These are phyloP conservation scores for Candida neerlandica DNA, from an alignment of 1,139 yeast genomes.

Conservation along the genomic window DNA sequence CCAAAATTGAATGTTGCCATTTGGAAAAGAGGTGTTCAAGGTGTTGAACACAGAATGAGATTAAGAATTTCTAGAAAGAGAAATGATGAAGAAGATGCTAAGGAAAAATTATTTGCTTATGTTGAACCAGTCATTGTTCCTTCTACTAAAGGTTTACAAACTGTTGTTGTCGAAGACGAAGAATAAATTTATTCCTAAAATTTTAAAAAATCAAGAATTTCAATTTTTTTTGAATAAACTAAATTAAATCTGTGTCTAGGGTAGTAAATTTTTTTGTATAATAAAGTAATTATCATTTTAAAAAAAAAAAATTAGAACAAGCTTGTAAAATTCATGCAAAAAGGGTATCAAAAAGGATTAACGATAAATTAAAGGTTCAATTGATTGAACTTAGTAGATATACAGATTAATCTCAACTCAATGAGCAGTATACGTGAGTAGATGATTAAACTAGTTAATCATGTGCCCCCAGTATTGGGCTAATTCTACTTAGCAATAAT, in stretches of 20 bases:
- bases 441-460: too few relatives aligned
- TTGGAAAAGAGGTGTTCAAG: slow-evolving; percentile 99
- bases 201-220: too few relatives aligned
- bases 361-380: too few relatives aligned
- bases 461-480: too few relatives aligned
- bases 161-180: slow-evolving; percentile 91
- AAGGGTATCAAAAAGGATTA: neutral
- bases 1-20: slow-evolving; percentile 97
- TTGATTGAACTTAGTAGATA: too few relatives aligned
- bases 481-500: too few relatives aligned
- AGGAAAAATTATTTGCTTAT: slow-evolving; percentile 96
- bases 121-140: slow-evolving; percentile 98
- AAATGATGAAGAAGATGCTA: slow-evolving; percentile 99
- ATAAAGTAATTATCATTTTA: slow-evolving; percentile 1
- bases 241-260: neutral
- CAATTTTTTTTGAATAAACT: neutral
- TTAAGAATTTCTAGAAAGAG: slow-evolving; percentile 99
- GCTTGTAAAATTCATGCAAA: neutral
- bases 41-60: slow-evolving; percentile 98
- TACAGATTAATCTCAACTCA: too few relatives aligned
- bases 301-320: neutral
- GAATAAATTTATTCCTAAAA: slow-evolving; percentile 13
- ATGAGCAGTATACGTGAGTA: too few relatives aligned
- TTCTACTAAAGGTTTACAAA: slow-evolving; percentile 95
- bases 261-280: slow-evolving; percentile 1